Conservation (phyloP, 2,329 filamentous ascomycete species). For the Aureobasidium sp. region DNA sequence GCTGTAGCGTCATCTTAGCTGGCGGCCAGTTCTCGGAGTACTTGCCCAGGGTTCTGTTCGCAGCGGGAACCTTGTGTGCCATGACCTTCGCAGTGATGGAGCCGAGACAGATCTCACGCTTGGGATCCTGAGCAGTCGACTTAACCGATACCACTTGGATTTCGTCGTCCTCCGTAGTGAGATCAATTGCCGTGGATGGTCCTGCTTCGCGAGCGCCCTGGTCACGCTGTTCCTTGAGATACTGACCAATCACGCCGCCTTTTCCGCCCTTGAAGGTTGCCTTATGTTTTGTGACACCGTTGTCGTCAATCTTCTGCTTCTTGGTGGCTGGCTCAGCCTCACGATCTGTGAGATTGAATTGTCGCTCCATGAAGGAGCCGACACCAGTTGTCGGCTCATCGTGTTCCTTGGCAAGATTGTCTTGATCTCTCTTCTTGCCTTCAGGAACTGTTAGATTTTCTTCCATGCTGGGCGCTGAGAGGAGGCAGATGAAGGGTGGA, state of each 20-base stretch:
- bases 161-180: constrained; percentile 40
- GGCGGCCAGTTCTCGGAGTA: constrained; percentile 37
- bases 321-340: constrained; percentile 40
- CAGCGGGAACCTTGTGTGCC: constrained; percentile 14
- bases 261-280: constrained; percentile 36
- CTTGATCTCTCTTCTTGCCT: background rate
- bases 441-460: background rate
- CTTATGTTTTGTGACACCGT: constrained; percentile 33
- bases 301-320: background rate
- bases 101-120: constrained; percentile 15
- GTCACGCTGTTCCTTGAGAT: constrained; percentile 53
- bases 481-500: background rate
- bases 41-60: constrained; percentile 45
- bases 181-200: constrained; percentile 30
- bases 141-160: constrained; percentile 19
- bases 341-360: constrained; percentile 67
- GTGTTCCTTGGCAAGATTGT: constrained; percentile 2
- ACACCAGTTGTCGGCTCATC: constrained; percentile 22
- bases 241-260: constrained; percentile 50
- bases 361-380: constrained; percentile 59
- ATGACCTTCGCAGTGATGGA: constrained; percentile 14
- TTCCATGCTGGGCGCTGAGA: background rate
- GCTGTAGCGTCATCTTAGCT: constrained; percentile 38
- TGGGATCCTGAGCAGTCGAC: constrained; percentile 5
- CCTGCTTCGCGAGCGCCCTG: constrained; percentile 31